A percentile compares a stretch with the other conserved stretches of the same genome.
Conservation (phyloP, 176 grass and related monocot species). For the Pharus latifolius region DNA sequence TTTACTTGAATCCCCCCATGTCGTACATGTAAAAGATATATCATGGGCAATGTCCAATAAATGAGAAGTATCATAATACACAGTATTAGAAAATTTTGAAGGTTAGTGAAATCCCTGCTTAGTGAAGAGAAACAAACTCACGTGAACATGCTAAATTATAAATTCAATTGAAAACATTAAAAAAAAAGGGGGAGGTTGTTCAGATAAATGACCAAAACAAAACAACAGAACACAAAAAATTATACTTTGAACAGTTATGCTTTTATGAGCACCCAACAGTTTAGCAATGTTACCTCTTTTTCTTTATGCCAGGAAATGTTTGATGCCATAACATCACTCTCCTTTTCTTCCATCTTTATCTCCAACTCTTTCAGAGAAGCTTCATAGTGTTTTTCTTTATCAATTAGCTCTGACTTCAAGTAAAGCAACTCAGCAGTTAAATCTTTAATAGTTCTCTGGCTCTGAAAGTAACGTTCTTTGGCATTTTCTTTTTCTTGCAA, state of each 20-base stretch:
- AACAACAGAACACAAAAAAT: background rate
- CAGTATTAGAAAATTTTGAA: background rate
- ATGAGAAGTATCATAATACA: background rate
- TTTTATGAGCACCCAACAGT: background rate
- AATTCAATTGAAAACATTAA: background rate
- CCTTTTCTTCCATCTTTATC: slow-evolving; percentile 35
- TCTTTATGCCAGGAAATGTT: slow-evolving; percentile 40
- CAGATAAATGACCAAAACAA: background rate
- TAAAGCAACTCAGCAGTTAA: slow-evolving; percentile 38
- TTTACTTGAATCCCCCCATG: too few species aligned
- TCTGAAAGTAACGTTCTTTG: slow-evolving; percentile 22
- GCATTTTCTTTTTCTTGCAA: slow-evolving; percentile 38
- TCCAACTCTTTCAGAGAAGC: slow-evolving; percentile 41
- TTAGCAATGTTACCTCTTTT: slow-evolving; percentile 55
- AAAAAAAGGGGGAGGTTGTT: background rate
- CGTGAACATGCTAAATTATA: background rate
- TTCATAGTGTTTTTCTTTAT: slow-evolving; percentile 45
- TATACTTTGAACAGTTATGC: too few species aligned
- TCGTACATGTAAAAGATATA: too few species aligned
- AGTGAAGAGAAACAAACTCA: background rate
- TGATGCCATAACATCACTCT: slow-evolving; percentile 19
- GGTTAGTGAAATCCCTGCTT: background rate
- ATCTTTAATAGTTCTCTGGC: slow-evolving; percentile 22
- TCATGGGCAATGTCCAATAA: too few species aligned
- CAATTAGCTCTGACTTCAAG: slow-evolving; percentile 40